These are phyloP conservation scores for Aspergillus novofumigatus DNA, from an alignment of 2,329 filamentous ascomycete genomes.

Conservation along the genomic window DNA sequence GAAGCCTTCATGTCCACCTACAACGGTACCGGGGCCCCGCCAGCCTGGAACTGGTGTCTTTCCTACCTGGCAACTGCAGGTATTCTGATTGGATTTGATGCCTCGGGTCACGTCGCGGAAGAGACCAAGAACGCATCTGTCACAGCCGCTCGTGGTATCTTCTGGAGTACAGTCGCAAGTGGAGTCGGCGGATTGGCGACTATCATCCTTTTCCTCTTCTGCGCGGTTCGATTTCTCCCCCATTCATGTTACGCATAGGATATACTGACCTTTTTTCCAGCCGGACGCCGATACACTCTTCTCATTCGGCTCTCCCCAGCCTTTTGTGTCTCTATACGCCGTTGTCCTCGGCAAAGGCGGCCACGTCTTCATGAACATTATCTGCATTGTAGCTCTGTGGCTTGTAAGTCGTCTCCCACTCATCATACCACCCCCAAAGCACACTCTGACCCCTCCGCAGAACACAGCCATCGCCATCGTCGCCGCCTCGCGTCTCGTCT, in stretches of 20 bases:
- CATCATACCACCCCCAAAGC: background rate
- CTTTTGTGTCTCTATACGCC: conserved; percentile 57
- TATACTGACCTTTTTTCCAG: conserved; percentile 6
- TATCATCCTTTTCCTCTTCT: conserved; percentile 59
- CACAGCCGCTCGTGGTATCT: conserved; percentile 56
- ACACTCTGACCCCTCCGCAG: conserved; percentile 17
- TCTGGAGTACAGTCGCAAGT: conserved; percentile 57
- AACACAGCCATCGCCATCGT: conserved; percentile 59
- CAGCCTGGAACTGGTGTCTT: conserved; percentile 61
- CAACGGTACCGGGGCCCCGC: conserved; percentile 53
- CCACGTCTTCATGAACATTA: conserved; percentile 59
- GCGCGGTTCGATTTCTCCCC: conserved; percentile 40
- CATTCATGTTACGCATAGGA: background rate
- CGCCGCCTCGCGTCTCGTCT: conserved; percentile 58
- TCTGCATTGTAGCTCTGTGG: conserved; percentile 50
- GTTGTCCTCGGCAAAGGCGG: conserved; percentile 53
- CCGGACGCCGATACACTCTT: conserved; percentile 52
- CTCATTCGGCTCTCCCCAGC: conserved; percentile 52
- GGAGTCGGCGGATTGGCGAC: conserved; percentile 53
- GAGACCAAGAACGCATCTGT: conserved; percentile 53
- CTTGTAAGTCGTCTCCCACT: conserved; percentile 40
- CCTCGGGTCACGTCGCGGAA: conserved; percentile 58
- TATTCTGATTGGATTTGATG: conserved; percentile 59
- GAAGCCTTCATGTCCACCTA: conserved; percentile 60
- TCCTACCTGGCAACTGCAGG: conserved; percentile 59